Conservation (phyloP, 2,329 filamentous ascomycete species). For the Uncinocarpus reesii region DNA sequence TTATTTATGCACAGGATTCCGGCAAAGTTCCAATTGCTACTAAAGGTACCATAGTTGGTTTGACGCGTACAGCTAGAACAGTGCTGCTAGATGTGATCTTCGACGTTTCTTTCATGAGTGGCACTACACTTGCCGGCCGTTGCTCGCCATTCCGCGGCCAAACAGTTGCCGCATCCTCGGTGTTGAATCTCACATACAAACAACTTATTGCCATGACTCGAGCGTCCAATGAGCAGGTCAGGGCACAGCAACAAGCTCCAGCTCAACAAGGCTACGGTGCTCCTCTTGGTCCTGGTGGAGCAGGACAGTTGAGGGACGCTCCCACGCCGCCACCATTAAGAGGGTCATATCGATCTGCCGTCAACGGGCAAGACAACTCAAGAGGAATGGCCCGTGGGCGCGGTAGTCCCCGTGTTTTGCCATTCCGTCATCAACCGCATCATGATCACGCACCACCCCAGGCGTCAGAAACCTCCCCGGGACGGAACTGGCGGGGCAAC, state of each 20-base stretch:
- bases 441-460: not conserved
- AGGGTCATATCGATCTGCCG: slow-evolving; percentile 50
- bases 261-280: slow-evolving; percentile 48
- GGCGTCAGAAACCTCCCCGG: not conserved
- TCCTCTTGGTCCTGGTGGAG: slow-evolving; percentile 47
- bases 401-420: slow-evolving; percentile 22
- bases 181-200: slow-evolving; percentile 73
- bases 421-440: slow-evolving; percentile 21
- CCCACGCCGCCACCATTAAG: slow-evolving; percentile 47
- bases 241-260: slow-evolving; percentile 46
- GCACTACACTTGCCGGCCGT: slow-evolving; percentile 78
- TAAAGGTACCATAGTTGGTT: slow-evolving; percentile 85
- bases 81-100: slow-evolving; percentile 85
- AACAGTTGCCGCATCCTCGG: slow-evolving; percentile 76
- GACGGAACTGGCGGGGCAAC: slow-evolving; percentile 2
- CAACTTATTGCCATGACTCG: slow-evolving; percentile 58
- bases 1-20: slow-evolving; percentile 85
- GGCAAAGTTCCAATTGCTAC: slow-evolving; percentile 91
- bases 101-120: slow-evolving; percentile 93
- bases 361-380: slow-evolving; percentile 39
- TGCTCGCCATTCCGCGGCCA: slow-evolving; percentile 90
- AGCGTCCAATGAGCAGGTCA: slow-evolving; percentile 26
- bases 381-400: slow-evolving; percentile 29
- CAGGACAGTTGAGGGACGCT: slow-evolving; percentile 51
- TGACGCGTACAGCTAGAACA: slow-evolving; percentile 75